Base-by-base conservation (phyloP, 2,329 filamentous ascomycete species). In the Acrocalymma vagum region DNA sequence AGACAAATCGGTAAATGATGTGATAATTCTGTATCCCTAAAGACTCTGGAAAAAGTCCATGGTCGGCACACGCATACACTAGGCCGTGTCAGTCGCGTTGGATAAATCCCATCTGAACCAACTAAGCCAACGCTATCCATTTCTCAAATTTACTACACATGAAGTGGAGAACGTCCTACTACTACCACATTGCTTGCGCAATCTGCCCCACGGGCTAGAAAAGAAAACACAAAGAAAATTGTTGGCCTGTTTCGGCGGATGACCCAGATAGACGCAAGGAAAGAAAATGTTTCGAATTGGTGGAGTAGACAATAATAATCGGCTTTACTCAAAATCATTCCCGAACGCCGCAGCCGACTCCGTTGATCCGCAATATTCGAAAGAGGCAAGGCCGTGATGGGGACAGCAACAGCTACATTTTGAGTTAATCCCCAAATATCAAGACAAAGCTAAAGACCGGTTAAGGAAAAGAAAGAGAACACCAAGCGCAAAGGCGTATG, bases 381-480 rank as follows among this genome's bases (percentile, higher is more conserved):
- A 48, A 28, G 18, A 45, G 31, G 34, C 32, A 30, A 48, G 50
- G 50, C 39, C 37, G 43, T 53, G 42, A n/a, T 15, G 42, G 45
- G 41, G 48, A 45, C 40, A 33, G 33, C 38, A 45, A 28, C 34
- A 38, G 29, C 45, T 50, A 45, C 53, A 53, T 57, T 58, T 53
- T 49, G 45, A 38, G 44, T n/a, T n/a, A n/a, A n/a, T n/a, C 38
- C 41, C 35, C 42, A 27, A 29, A 25, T 29, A 38, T 26, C 31
- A 32, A 32, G 38, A 24, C 40, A 32, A 45, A 40, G 35, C 34
- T 29, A 42, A 29, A 26, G 24, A 35, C 37, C 29, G 42, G 33
- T 39, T 16, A 20, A 22, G 11, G 25, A 38, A 30, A 31, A 16
- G 28, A 29, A 24, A 29, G 17, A 25, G 16, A n/a, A 24, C 37